phyloP scores from a whole-genome alignment of 2,329 filamentous ascomycete species.

The Cryphonectria nitschkei region DNA sequence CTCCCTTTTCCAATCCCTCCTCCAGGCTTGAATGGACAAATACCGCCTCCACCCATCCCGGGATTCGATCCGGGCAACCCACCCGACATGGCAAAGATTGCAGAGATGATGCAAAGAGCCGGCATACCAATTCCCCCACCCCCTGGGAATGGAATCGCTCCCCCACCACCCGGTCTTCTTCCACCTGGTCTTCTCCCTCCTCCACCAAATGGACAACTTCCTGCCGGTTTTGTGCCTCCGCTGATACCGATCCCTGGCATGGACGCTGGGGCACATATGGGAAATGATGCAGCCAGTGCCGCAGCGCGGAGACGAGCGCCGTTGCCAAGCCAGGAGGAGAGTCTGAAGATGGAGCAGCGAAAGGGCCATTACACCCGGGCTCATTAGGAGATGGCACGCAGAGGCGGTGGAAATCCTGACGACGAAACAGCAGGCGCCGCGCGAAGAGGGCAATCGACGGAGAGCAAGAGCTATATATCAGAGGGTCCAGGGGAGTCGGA shows the following conservation, averaged over 20 bases:
- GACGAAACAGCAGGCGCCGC: background rate
- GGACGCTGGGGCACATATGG: conserved; percentile 31
- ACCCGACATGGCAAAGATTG: conserved; percentile 62
- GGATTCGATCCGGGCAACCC: conserved; percentile 64
- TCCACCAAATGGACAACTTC: conserved; percentile 40
- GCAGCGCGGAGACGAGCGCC: conserved; percentile 65
- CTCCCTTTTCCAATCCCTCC: conserved; percentile 58
- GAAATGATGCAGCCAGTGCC: conserved; percentile 39
- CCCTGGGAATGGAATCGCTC: conserved; percentile 36
- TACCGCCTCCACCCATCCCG: conserved; percentile 46
- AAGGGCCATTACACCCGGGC: conserved; percentile 62
- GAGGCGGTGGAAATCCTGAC: background rate
- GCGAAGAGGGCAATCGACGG: background rate
- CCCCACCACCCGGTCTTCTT: conserved; percentile 51
- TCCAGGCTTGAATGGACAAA: conserved; percentile 43
- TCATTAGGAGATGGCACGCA: conserved; percentile 41
- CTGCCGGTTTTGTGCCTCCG: conserved; percentile 46
- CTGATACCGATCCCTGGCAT: conserved; percentile 39
- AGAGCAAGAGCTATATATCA: background rate
- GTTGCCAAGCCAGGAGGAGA: conserved; percentile 83
- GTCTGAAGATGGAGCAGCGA: conserved; percentile 75
- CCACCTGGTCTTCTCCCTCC: conserved; percentile 54
- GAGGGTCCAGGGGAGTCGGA: background rate
- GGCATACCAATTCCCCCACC: conserved; percentile 64
- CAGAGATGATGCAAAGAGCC: conserved; percentile 68